Evolutionary conservation across 2,329 filamentous ascomycete genomes (phyloP).

Genomic region (Ascochyta rabiei): DNA sequence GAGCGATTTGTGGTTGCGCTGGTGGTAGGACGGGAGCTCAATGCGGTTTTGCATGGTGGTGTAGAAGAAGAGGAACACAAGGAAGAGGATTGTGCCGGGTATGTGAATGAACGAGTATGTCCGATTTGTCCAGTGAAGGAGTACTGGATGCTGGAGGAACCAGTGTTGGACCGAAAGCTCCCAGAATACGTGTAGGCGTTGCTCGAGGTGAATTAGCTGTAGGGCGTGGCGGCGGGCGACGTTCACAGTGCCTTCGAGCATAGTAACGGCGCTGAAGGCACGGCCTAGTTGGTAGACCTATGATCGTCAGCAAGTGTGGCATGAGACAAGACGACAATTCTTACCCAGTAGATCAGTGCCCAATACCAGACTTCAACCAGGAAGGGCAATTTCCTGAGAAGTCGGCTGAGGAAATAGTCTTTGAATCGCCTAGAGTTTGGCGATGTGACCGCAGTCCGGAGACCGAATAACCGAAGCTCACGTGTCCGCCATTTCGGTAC

Average conservation of each 20-base stretch:
- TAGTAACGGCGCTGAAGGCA: conserved; percentile 72
- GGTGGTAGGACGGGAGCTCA: conserved; percentile 49
- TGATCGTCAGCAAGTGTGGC: conserved; percentile 6
- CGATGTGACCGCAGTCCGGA: conserved; percentile 58
- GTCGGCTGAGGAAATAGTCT: conserved; percentile 65
- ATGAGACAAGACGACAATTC: conserved; percentile 19
- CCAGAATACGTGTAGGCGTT: conserved; percentile 68
- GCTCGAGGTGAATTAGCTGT: conserved; percentile 69
- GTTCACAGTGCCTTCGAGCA: conserved; percentile 71
- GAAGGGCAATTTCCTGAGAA: conserved; percentile 73
- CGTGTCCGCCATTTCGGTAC: conserved; percentile 57
- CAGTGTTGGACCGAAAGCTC: conserved; percentile 67
- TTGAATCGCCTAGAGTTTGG: conserved; percentile 68
- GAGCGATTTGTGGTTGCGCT: conserved; percentile 38
- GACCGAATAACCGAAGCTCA: conserved; percentile 54
- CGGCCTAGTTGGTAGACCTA: conserved; percentile 77
- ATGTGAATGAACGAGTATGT: conserved; percentile 81
- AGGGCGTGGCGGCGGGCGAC: conserved; percentile 72
- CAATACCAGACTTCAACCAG: conserved; percentile 79
- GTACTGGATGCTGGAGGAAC: conserved; percentile 59
- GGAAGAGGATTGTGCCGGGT: conserved; percentile 74
- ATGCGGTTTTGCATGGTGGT: conserved; percentile 66
- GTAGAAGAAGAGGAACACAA: conserved; percentile 71
- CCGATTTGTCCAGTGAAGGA: conserved; percentile 74
- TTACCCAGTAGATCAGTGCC: conserved; percentile 77